A percentile compares a stretch with the other conserved stretches of the same genome.
phyloP scores from a whole-genome alignment of 371 early-diverging fungal species.

The Apophysomyces ossiformis region DNA sequence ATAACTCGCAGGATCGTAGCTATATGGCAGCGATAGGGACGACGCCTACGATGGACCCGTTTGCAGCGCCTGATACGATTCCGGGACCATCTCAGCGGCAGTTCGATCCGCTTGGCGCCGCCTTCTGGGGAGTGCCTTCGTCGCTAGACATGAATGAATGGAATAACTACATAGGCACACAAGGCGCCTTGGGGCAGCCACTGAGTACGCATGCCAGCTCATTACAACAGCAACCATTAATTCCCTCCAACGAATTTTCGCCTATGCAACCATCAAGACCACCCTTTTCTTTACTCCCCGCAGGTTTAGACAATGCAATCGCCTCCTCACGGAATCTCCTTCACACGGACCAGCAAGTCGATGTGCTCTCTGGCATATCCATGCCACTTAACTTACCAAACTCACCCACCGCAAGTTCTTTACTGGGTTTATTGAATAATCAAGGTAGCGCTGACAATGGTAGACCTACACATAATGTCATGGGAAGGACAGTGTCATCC shows the following conservation, averaged over 20 bases:
- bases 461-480: not conserved
- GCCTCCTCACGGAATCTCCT: not conserved
- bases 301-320: not conserved
- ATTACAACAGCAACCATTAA: slow-evolving; percentile 7
- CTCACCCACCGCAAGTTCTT: slow-evolving; percentile 15
- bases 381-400: slow-evolving; percentile 21
- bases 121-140: slow-evolving; percentile 36
- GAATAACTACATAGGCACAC: slow-evolving; percentile 28
- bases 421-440: slow-evolving; percentile 16
- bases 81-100: slow-evolving; percentile 21
- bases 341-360: slow-evolving; percentile 10
- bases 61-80: slow-evolving; percentile 37
- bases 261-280: slow-evolving; percentile 1
- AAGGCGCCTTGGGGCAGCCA: slow-evolving; percentile 11
- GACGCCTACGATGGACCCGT: slow-evolving; percentile 32
- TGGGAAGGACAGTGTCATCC: not conserved
- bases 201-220: not conserved
- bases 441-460: not conserved
- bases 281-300: not conserved
- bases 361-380: slow-evolving; percentile 16
- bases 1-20: not conserved
- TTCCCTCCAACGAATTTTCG: slow-evolving; percentile 14
- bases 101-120: slow-evolving; percentile 28
- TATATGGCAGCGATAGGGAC: slow-evolving; percentile 6
- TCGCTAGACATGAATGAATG: slow-evolving; percentile 35